phyloP scores from a whole-genome alignment of 345 rosid genomes.

The Theobroma cacao region DNA sequence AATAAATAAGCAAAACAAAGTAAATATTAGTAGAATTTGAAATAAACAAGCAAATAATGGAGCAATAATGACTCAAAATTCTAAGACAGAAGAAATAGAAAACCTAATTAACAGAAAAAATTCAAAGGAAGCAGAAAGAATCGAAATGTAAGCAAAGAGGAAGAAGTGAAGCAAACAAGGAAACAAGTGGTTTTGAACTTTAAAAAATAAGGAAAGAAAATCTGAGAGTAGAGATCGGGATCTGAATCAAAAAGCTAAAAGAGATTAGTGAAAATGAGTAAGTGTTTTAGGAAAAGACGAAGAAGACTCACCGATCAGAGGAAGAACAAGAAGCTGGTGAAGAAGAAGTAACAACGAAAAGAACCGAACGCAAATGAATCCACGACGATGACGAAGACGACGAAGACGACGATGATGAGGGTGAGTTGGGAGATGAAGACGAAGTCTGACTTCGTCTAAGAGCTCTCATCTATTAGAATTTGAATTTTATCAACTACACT shows the following conservation, averaged over 20 bases:
- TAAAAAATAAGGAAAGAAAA: constrained; percentile 7
- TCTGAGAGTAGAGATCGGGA: constrained; percentile 25
- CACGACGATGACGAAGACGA: constrained; percentile 65
- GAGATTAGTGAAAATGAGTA: constrained; percentile 12
- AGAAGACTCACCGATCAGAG: constrained; percentile 74
- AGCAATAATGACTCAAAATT: background rate
- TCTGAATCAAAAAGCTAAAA: constrained; percentile 22
- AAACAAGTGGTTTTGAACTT: background rate
- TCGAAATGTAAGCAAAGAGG: background rate
- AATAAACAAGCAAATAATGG: background rate
- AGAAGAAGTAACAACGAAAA: constrained; percentile 72
- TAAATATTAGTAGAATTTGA: background rate
- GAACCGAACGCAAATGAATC: constrained; percentile 89
- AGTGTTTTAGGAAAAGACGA: constrained; percentile 4
- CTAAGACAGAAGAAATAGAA: background rate
- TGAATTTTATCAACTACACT: background rate
- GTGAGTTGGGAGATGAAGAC: constrained; percentile 62
- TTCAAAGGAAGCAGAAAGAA: background rate
- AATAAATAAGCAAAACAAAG: background rate
- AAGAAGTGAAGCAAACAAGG: background rate
- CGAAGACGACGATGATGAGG: constrained; percentile 54
- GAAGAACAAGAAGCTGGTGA: constrained; percentile 77
- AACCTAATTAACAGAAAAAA: background rate
- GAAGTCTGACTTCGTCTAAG: constrained; percentile 70
- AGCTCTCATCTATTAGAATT: constrained; percentile 70